Base-by-base conservation (phyloP, 345 rosid species). In the Eucalyptus sp. region DNA sequence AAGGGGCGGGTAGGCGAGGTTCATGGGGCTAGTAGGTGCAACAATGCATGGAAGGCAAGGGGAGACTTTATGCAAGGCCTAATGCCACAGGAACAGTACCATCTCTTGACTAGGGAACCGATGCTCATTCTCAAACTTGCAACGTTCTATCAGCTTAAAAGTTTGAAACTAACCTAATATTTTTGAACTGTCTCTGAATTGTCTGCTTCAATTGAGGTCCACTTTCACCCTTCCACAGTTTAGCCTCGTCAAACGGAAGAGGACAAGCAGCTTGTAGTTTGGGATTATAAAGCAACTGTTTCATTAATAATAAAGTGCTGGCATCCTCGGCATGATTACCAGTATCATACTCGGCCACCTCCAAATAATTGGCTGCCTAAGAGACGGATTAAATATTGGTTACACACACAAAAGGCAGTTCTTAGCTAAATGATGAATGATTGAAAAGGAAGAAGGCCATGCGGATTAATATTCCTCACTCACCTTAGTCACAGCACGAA, bases 161-260 rank as follows among this genome's bases (percentile, higher is more conserved):
- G 87, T 60, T 60, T 50, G 90, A 88, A 86, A 91, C 87, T 79
- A 88, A 97, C 99, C 99, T 98, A 88, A 98, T 97, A 91, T 97
- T 98, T 94, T 94, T 93, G 94, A 97, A 98, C 89, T 97, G 99
- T 89, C 90, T 93, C 91, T 96, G 98, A 91, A 95, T 94, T 89
- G 93, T 92, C 91, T 93, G 94, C 87, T 96, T 98, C 89, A 97
- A 91, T 92, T 97, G 99, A 27, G 99, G 99, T 79, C 99, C 99
- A 85, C 94, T 93, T 92, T 94, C 95, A 31, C 99, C 99, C 89
- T 94, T 95, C 99, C 99, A 97, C 88, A 98, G 92, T 92, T 96
- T 96, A 58, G 97, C 99, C 93, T 98, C 99, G 86, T 98, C 99
- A 90, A 94, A 98, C 33, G 99, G 99, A 58, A 97, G 92, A 15